Evolutionary conservation across 2,329 filamentous ascomycete species (phyloP).

Genomic region (Dothiorella sarmentorum): DNA sequence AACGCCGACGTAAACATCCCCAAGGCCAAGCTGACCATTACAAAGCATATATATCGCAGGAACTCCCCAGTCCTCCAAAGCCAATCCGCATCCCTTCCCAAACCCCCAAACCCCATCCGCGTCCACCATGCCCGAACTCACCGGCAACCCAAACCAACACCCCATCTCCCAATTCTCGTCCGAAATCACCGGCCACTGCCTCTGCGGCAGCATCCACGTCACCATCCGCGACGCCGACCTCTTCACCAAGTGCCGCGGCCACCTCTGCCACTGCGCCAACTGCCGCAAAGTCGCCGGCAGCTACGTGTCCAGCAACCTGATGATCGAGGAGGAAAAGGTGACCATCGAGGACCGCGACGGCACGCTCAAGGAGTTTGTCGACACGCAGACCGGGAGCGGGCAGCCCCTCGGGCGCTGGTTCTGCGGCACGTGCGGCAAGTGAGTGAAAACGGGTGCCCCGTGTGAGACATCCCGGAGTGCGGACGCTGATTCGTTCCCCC

Average conservation of each 20-base stretch:
- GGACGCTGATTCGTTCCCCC: constrained; percentile 23
- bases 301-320: constrained; percentile 39
- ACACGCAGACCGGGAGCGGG: constrained; percentile 46
- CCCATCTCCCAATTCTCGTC: constrained; percentile 31
- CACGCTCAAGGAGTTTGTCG: constrained; percentile 45
- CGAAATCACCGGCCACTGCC: constrained; percentile 41
- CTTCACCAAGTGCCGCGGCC: constrained; percentile 44
- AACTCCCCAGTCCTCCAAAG: too few species aligned
- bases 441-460: too few species aligned
- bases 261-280: constrained; percentile 52
- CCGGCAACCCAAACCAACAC: constrained; percentile 41
- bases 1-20: too few species aligned
- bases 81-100: too few species aligned
- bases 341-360: constrained; percentile 44
- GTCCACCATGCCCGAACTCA: constrained; percentile 21
- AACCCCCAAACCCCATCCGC: too few species aligned
- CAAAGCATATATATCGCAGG: too few species aligned
- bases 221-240: constrained; percentile 48
- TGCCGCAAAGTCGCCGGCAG: constrained; percentile 50
- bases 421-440: constrained; percentile 46
- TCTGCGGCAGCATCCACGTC: constrained; percentile 48
- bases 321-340: constrained; percentile 46
- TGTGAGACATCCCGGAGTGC: too few species aligned
- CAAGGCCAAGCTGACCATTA: too few species aligned
- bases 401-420: constrained; percentile 46